These are phyloP conservation scores for Coemansia sp. DNA, from an alignment of 192 early-diverging fungal genomes.

Conservation along the genomic window DNA sequence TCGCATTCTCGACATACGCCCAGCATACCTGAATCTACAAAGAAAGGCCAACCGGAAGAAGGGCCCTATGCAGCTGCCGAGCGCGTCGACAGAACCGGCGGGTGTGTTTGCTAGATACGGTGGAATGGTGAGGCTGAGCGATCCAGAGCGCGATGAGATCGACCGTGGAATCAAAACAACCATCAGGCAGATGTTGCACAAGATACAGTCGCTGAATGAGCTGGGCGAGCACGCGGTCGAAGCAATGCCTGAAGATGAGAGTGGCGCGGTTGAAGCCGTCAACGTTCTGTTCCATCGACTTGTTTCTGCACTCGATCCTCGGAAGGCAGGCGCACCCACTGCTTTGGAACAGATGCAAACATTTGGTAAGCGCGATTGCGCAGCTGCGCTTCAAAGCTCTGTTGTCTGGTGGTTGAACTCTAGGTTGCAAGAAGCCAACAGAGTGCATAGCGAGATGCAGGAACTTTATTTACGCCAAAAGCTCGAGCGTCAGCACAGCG, in stretches of 20 bases:
- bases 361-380: slow-evolving; percentile 55
- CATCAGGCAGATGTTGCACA: slow-evolving; percentile 59
- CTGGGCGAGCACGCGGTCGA: slow-evolving; percentile 54
- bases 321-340: slow-evolving; percentile 18
- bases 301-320: slow-evolving; percentile 43
- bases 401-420: slow-evolving; percentile 71
- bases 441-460: slow-evolving; percentile 73
- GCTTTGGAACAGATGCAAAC: background rate
- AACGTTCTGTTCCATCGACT: slow-evolving; percentile 51
- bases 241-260: slow-evolving; percentile 10
- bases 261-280: slow-evolving; percentile 4
- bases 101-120: background rate
- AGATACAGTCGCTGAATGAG: slow-evolving; percentile 62
- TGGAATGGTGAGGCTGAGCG: slow-evolving; percentile 49
- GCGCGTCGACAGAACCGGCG: background rate
- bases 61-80: slow-evolving; percentile 4
- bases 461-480: slow-evolving; percentile 66
- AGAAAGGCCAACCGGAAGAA: slow-evolving; percentile 4
- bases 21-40: slow-evolving; percentile 57
- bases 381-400: slow-evolving; percentile 70
- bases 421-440: slow-evolving; percentile 64
- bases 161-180: slow-evolving; percentile 65
- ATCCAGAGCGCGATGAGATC: slow-evolving; percentile 70
- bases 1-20: slow-evolving; percentile 59
- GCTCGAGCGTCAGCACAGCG: slow-evolving; percentile 65